Conservation (phyloP, 805 yeast genomes). For the Starmerella floricola region DNA sequence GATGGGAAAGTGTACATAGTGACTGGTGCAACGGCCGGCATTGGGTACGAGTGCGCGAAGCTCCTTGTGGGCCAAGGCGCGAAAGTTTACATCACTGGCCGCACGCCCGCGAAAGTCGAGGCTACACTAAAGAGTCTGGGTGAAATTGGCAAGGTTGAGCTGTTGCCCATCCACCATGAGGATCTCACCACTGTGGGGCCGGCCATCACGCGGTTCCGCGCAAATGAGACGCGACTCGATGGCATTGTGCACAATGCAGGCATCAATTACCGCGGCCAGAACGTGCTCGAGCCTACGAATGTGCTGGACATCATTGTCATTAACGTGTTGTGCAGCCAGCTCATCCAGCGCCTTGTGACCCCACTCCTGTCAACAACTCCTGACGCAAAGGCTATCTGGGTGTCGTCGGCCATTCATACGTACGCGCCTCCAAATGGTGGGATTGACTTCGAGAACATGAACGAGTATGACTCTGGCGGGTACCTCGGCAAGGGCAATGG, state of each 20-base stretch:
- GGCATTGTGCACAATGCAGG: conserved; percentile 33
- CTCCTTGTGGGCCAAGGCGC: conserved; percentile 27
- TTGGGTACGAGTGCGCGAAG: conserved; percentile 21
- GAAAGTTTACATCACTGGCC: conserved; percentile 31
- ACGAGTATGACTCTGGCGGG: conserved; percentile 21
- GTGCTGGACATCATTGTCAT: conserved; percentile 33
- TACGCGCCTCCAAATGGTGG: conserved; percentile 29
- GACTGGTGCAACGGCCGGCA: conserved; percentile 24
- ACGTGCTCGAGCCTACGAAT: conserved; percentile 8
- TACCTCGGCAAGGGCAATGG: conserved; percentile 19
- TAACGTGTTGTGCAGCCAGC: conserved; percentile 37
- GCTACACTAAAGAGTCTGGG: conserved; percentile 26
- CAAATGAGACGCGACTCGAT: conserved; percentile 27
- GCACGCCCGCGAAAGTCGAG: conserved; percentile 30
- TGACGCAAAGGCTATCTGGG: conserved; percentile 34
- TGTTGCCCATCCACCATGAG: conserved; percentile 21
- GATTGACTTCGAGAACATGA: conserved; percentile 33
- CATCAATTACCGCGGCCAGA: conserved; percentile 20
- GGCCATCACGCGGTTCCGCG: conserved; percentile 28
- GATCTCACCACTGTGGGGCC: conserved; percentile 36
- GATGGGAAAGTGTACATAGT: conserved; percentile 29
- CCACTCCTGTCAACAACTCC: conserved; percentile 32
- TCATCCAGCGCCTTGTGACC: conserved; percentile 29
- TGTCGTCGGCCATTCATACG: conserved; percentile 34
- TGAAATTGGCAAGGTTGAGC: conserved; percentile 11